Evolutionary conservation across 306 rosid genomes (phyloP).

Genomic region (Begonia peltatifolia): DNA sequence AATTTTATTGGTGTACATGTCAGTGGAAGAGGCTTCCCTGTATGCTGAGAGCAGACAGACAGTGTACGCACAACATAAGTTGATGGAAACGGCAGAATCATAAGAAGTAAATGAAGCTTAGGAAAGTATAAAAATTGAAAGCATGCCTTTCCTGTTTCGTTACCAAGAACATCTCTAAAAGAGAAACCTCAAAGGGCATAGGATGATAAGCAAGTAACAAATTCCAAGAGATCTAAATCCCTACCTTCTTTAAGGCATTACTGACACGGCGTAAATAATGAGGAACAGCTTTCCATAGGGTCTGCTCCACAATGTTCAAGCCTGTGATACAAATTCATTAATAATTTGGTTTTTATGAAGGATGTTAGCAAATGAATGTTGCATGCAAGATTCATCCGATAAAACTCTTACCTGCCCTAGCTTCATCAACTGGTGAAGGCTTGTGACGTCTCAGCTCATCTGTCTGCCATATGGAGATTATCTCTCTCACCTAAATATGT

Average conservation of each 20-base stretch:
- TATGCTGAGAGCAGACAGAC: slow-evolving; percentile 42
- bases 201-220: neutral
- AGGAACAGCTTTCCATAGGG: slow-evolving; percentile 98
- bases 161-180: no score
- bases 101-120: neutral
- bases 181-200: no score
- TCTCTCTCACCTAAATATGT: slow-evolving; percentile 71
- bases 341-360: slow-evolving; percentile 5
- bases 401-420: slow-evolving; percentile 60
- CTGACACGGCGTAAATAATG: slow-evolving; percentile 86
- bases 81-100: neutral
- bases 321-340: slow-evolving; percentile 26
- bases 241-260: slow-evolving; percentile 89
- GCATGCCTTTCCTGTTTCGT: neutral
- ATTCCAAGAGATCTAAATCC: slow-evolving; percentile 6
- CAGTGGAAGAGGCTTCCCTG: slow-evolving; percentile 86
- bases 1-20: slow-evolving; percentile 85
- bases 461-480: slow-evolving; percentile 96
- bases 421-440: slow-evolving; percentile 96
- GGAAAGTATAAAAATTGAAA: slow-evolving; percentile 7
- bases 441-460: slow-evolving; percentile 87
- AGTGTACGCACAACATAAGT: neutral
- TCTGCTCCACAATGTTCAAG: slow-evolving; percentile 88
- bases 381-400: slow-evolving; percentile 5
- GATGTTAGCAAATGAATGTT: slow-evolving; percentile 1